These are phyloP conservation scores for Quercus berberidifolia DNA, from an alignment of 306 rosid genomes.

Conservation along the genomic window DNA sequence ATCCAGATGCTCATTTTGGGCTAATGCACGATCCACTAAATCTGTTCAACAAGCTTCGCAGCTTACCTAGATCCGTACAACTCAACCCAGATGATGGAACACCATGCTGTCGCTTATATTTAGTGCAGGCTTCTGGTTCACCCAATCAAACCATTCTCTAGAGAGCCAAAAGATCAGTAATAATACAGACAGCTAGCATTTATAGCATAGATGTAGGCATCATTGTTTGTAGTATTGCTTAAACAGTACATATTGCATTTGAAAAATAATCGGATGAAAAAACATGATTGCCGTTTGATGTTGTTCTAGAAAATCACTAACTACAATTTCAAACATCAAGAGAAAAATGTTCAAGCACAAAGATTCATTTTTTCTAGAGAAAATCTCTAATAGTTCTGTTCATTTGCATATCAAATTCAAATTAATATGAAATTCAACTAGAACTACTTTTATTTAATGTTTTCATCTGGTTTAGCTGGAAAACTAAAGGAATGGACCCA, in stretches of 20 bases:
- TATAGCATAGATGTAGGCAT: conserved; percentile 26
- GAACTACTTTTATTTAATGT: neutral
- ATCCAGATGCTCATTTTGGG: conserved; percentile 96
- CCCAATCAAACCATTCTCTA: conserved; percentile 40
- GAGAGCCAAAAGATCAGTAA: conserved; percentile 22
- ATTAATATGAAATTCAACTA: neutral
- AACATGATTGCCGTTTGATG: neutral
- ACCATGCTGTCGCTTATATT: conserved; percentile 83
- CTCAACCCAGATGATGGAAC: conserved; percentile 91
- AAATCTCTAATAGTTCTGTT: neutral
- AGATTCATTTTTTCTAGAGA: neutral
- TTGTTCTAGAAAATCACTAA: neutral
- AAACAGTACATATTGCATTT: conserved; percentile 18
- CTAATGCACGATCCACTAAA: conserved; percentile 70
- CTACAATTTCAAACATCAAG: too few species aligned
- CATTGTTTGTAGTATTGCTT: conserved; percentile 31
- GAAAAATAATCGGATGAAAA: neutral
- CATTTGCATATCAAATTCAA: neutral
- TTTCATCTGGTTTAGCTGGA: neutral
- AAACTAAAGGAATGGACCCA: neutral
- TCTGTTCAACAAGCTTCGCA: conserved; percentile 85
- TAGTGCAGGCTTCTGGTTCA: conserved; percentile 95
- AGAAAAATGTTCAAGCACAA: neutral
- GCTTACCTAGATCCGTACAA: conserved; percentile 73
- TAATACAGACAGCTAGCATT: conserved; percentile 24